Evolutionary conservation across 2,329 filamentous ascomycete genomes (phyloP).

Genomic region (Xylaria sp.): DNA sequence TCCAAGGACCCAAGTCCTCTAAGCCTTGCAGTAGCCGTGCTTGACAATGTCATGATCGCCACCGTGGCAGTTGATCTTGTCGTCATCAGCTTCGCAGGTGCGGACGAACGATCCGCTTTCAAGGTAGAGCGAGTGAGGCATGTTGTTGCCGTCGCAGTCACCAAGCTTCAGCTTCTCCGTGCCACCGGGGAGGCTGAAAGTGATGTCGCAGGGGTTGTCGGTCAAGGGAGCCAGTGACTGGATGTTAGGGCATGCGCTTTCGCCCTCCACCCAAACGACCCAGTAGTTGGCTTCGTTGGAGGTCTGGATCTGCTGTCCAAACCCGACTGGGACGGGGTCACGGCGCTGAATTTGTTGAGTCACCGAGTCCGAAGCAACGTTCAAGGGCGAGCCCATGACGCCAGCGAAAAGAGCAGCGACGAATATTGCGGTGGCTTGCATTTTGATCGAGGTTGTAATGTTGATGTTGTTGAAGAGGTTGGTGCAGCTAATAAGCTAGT

Average conservation of each 20-base stretch:
- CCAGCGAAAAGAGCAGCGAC: neutral
- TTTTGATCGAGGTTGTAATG: neutral
- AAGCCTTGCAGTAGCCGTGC: constrained; percentile 16
- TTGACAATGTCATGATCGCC: constrained; percentile 40
- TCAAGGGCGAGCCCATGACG: neutral
- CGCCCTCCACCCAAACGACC: constrained; percentile 31
- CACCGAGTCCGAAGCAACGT: neutral
- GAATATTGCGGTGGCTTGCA: constrained; percentile 8
- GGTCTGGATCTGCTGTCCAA: constrained; percentile 15
- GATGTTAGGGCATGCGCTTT: constrained; percentile 23
- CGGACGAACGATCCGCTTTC: constrained; percentile 11
- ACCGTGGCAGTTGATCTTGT: constrained; percentile 31
- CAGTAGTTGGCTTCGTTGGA: constrained; percentile 26
- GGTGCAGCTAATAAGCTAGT: neutral
- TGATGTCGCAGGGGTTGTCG: constrained; percentile 21
- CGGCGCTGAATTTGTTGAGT: neutral
- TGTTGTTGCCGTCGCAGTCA: constrained; percentile 25
- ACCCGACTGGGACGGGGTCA: constrained; percentile 1
- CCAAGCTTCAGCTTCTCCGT: constrained; percentile 18
- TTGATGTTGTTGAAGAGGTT: neutral
- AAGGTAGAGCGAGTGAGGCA: constrained; percentile 10
- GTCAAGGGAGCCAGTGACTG: constrained; percentile 12
- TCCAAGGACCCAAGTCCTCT: neutral
- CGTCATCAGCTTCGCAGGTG: constrained; percentile 6
- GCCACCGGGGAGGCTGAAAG: constrained; percentile 19